Conservation (phyloP, 139 green algal genomes). For the Bryopsis sp. region DNA sequence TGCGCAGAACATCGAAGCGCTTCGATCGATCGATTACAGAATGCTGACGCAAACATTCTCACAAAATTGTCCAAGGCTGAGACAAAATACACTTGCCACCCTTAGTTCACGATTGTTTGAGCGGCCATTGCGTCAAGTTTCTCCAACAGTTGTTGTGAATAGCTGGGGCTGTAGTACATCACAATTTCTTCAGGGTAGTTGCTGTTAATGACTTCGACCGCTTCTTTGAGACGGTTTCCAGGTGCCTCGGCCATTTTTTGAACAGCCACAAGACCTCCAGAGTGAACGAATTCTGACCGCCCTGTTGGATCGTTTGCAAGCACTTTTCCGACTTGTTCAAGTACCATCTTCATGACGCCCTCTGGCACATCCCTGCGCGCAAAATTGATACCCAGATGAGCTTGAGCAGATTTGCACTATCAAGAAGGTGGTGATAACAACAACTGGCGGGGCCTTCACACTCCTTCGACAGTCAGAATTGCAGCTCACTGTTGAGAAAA, state of each 20-base stretch:
- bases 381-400: too few relatives aligned
- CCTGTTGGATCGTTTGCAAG: constrained; percentile 64
- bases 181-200: constrained; percentile 63
- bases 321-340: constrained; percentile 72
- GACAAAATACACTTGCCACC: too few relatives aligned
- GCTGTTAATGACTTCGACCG: constrained; percentile 77
- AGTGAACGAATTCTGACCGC: constrained; percentile 67
- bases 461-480: too few relatives aligned
- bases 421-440: background rate
- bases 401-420: too few relatives aligned
- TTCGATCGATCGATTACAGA: too few relatives aligned
- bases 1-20: too few relatives aligned
- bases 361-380: constrained; percentile 43
- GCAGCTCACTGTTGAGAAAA: too few relatives aligned
- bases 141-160: constrained; percentile 43
- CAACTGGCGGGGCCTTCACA: too few relatives aligned
- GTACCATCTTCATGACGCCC: constrained; percentile 66
- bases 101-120: too few relatives aligned
- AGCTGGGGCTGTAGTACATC: constrained; percentile 54
- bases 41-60: too few relatives aligned
- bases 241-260: constrained; percentile 64
- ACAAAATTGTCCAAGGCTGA: too few relatives aligned
- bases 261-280: constrained; percentile 69
- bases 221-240: constrained; percentile 60
- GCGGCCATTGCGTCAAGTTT: constrained; percentile 50